Evolutionary conservation across 345 rosid genomes (phyloP).

Genomic region (Citrus sp.): DNA sequence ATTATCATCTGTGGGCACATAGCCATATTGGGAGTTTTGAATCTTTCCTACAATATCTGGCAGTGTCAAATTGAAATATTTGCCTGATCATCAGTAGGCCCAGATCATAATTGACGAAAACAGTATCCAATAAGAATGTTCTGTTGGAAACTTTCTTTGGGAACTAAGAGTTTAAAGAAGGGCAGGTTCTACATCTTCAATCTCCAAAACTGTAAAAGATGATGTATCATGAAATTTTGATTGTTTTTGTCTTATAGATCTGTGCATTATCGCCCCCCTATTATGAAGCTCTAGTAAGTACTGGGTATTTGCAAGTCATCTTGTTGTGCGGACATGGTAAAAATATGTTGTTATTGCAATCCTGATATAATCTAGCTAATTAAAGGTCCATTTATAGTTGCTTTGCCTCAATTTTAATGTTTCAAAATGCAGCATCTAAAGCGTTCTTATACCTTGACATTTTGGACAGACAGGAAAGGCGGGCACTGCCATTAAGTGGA

Average conservation of each 20-base stretch:
- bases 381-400: background rate
- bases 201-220: background rate
- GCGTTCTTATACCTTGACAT: background rate
- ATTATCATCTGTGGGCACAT: background rate
- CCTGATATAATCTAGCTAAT: too few relatives aligned
- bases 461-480: too few relatives aligned
- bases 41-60: background rate
- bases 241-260: background rate
- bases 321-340: too few relatives aligned
- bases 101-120: background rate
- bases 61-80: background rate
- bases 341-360: too few relatives aligned
- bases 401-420: background rate
- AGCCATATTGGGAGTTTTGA: background rate
- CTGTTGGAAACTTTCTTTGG: background rate
- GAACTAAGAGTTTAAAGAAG: background rate
- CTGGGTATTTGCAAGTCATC: background rate
- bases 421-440: background rate
- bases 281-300: background rate
- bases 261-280: background rate
- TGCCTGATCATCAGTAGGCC: background rate
- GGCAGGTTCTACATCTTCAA: background rate
- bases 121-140: background rate
- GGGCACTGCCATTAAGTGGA: too few relatives aligned
- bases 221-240: background rate